phyloP scores from a whole-genome alignment of 2,329 filamentous ascomycete species.

The Aspergillus hortae region DNA sequence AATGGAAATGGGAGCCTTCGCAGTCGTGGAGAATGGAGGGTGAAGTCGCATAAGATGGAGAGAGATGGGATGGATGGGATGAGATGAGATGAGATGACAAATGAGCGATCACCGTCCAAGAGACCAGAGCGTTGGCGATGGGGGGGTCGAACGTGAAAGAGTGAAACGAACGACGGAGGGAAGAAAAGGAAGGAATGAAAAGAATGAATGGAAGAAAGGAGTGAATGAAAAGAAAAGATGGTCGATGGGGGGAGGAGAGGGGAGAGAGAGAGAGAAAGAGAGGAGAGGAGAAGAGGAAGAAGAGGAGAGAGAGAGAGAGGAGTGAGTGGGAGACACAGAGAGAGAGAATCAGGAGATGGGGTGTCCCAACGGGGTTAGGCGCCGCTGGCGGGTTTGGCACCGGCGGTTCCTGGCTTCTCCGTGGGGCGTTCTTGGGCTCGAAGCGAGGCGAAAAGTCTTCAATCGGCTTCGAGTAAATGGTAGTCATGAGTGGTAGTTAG shows the following conservation, averaged over 20 bases:
- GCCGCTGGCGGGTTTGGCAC: slow-evolving; percentile 12
- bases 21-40: slow-evolving; percentile 16
- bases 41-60: slow-evolving; percentile 5
- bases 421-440: slow-evolving; percentile 8
- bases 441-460: background rate
- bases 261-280: slow-evolving; percentile 11
- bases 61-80: background rate
- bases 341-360: slow-evolving; percentile 16
- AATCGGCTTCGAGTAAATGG: no score
- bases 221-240: slow-evolving; percentile 17
- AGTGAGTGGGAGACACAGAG: background rate
- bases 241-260: slow-evolving; percentile 19
- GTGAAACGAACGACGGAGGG: slow-evolving; percentile 45
- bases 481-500: no score
- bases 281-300: slow-evolving; percentile 11
- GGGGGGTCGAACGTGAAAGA: slow-evolving; percentile 50
- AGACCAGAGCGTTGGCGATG: slow-evolving; percentile 32
- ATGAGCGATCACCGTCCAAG: slow-evolving; percentile 22
- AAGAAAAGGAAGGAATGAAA: slow-evolving; percentile 24
- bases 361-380: slow-evolving; percentile 8
- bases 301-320: slow-evolving; percentile 10
- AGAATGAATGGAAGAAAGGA: slow-evolving; percentile 29
- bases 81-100: slow-evolving; percentile 7
- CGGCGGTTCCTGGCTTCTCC: slow-evolving; percentile 15
- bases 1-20: slow-evolving; percentile 17